phyloP scores from a whole-genome alignment of 495 filamentous ascomycete genomes.

The Neurospora sublineolata region DNA sequence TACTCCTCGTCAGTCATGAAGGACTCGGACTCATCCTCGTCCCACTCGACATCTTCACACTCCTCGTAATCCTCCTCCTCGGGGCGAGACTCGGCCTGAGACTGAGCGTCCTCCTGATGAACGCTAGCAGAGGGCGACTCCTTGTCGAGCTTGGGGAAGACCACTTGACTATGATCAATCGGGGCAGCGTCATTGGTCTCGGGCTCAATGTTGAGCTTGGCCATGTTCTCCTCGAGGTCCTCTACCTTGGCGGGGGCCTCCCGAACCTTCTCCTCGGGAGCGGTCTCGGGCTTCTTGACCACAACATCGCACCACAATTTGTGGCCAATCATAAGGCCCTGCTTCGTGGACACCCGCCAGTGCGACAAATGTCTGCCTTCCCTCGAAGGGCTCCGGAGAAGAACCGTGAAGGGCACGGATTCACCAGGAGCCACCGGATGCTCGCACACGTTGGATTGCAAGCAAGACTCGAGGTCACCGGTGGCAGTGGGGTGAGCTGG shows the following conservation, averaged over 20 bases:
- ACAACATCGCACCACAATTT: conserved; percentile 89
- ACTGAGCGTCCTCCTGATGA: conserved; percentile 42
- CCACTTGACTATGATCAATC: conserved; percentile 56
- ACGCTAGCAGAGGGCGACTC: conserved; percentile 78
- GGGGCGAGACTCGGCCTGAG: conserved; percentile 15
- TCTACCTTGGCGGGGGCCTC: conserved; percentile 4
- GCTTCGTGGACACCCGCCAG: conserved; percentile 82
- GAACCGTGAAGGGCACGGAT: conserved; percentile 67
- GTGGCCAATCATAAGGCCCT: conserved; percentile 78
- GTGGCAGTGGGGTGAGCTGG: conserved; percentile 62
- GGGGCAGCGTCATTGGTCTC: conserved; percentile 7
- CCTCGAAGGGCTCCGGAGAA: conserved; percentile 65
- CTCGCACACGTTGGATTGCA: conserved; percentile 69
- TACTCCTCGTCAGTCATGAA: conserved; percentile 97
- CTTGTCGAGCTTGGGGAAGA: conserved; percentile 94
- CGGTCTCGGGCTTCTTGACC: conserved; percentile 35
- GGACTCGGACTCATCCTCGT: conserved; percentile 48
- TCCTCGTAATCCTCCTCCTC: conserved; percentile 56
- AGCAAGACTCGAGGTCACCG: conserved; percentile 56
- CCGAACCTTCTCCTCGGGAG: background rate
- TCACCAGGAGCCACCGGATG: conserved; percentile 59
- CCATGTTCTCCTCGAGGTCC: conserved; percentile 12
- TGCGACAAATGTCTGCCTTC: conserved; percentile 74
- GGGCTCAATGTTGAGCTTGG: conserved; percentile 11
- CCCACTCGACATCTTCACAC: conserved; percentile 45